Percentiles rank a stretch among this genome's conserved stretches.
phyloP scores from a whole-genome alignment of 257 asterid genomes.

The Scutellaria galericulata region DNA sequence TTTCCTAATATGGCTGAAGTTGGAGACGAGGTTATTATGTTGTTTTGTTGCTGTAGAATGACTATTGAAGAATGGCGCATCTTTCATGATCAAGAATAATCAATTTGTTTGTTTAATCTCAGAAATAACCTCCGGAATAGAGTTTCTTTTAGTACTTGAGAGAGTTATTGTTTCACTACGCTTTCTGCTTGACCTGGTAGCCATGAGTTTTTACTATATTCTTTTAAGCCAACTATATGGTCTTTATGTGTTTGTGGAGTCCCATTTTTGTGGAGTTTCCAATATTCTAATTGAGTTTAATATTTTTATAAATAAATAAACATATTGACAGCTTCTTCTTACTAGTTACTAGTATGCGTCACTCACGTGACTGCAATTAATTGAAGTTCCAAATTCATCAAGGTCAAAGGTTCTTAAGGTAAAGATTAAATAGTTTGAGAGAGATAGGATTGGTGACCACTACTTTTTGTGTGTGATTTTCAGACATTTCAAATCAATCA shows the following conservation, averaged over 20 bases:
- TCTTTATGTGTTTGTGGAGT: background rate
- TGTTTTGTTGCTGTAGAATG: too few relatives aligned
- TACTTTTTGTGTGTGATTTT: slow-evolving; percentile 31
- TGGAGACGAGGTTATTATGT: too few relatives aligned
- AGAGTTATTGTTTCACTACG: too few relatives aligned
- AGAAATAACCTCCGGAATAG: too few relatives aligned
- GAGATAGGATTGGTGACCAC: slow-evolving; percentile 30
- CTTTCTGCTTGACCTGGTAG: too few relatives aligned
- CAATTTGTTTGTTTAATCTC: too few relatives aligned
- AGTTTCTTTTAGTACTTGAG: too few relatives aligned
- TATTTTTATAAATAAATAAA: background rate
- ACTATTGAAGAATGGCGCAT: too few relatives aligned
- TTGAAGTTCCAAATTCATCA: slow-evolving; percentile 19
- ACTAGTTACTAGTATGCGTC: slow-evolving; percentile 9
- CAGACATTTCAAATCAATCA: slow-evolving; percentile 37
- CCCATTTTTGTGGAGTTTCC: slow-evolving; percentile 28
- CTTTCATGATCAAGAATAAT: too few relatives aligned
- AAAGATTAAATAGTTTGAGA: slow-evolving; percentile 21
- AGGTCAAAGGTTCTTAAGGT: slow-evolving; percentile 24
- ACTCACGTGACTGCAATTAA: slow-evolving; percentile 43
- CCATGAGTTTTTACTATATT: too few relatives aligned
- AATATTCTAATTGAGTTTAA: background rate
- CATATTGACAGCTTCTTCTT: slow-evolving; percentile 6
- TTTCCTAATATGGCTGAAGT: too few relatives aligned
- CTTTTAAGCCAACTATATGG: too few relatives aligned